Evolutionary conservation across 148 eudicot species (phyloP), one percentile per base, ranked within the genome.

Genomic region (Limonium bicolor): DNA sequence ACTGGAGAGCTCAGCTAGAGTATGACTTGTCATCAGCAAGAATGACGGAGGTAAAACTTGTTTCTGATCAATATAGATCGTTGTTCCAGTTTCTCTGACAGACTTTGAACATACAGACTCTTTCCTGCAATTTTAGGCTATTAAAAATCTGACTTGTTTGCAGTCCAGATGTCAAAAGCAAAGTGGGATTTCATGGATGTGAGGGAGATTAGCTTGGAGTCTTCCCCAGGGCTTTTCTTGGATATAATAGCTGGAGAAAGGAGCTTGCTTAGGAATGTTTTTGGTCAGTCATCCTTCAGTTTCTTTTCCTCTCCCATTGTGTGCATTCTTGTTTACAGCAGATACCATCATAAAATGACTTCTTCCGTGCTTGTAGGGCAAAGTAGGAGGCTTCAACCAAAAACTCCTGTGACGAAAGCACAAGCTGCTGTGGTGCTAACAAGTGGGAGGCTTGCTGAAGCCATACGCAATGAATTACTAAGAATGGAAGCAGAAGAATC

Each of bases 81-180:
- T 5, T 34, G 17, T 2, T 32, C 10, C 18, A 30, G 12, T 60
- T 17, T 6, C 27, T 53, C 30, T 4, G 37, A 46, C 21, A 30
- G 20, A 24, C 13, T 3, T 43, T 20, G 5, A 24, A 43, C 30
- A 6, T 1, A 30, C 24, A 18, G 18, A 27, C 43, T 27, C 17
- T 5, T 45, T 32, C 14, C 20, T 10, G 36, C 33, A 15, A 16
- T 24, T 20, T 26, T 56, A 33, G 50, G 18, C 39, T 58, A 44
- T 50, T 32, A 46, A 63, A 31, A 57, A 60, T 41, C 79, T 88
- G 77, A 80, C 84, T 64, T 64, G 59, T 71, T 62, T 75, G 72
- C 95, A 90, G 97, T 84, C 82, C 97, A 90, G 97, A 71, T 84
- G 66, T 69, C 82, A 77, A 65, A 73, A 67, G 64, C 66, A 68